Conservation (phyloP, 495 filamentous ascomycete genomes). For the Aspergillus leporis region DNA sequence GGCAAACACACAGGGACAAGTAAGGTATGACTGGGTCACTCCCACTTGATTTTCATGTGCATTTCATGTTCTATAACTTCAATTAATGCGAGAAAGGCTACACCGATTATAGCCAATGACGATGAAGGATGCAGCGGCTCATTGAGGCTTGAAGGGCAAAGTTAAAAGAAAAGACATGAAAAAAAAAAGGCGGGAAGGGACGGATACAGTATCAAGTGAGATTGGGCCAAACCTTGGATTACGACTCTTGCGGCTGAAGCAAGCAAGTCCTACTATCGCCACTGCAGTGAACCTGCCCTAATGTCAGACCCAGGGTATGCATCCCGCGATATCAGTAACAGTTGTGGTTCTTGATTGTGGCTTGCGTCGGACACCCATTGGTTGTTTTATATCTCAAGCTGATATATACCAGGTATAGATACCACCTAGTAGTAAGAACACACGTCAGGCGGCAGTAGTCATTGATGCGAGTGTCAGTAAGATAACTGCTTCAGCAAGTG, state of each 20-base stretch:
- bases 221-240: slow-evolving; percentile 1
- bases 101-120: neutral
- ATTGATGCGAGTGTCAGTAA: neutral
- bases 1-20: neutral
- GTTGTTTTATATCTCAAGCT: neutral
- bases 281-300: neutral
- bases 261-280: neutral
- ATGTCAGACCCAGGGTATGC: neutral
- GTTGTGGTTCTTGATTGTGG: neutral
- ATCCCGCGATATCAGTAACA: slow-evolving; percentile 1
- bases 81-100: neutral
- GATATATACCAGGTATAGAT: slow-evolving; percentile 2
- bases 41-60: neutral
- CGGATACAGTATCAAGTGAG: neutral
- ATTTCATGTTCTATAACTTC: neutral
- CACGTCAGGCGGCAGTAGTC: neutral
- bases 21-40: neutral
- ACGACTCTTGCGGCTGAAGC: neutral
- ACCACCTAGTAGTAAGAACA: neutral
- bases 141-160: neutral
- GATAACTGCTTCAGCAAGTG: neutral
- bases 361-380: neutral
- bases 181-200: neutral
- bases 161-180: neutral
- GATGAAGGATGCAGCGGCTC: neutral